Conservation (phyloP, 139 green algal genomes). For the Chlamydomonas eustigma region DNA sequence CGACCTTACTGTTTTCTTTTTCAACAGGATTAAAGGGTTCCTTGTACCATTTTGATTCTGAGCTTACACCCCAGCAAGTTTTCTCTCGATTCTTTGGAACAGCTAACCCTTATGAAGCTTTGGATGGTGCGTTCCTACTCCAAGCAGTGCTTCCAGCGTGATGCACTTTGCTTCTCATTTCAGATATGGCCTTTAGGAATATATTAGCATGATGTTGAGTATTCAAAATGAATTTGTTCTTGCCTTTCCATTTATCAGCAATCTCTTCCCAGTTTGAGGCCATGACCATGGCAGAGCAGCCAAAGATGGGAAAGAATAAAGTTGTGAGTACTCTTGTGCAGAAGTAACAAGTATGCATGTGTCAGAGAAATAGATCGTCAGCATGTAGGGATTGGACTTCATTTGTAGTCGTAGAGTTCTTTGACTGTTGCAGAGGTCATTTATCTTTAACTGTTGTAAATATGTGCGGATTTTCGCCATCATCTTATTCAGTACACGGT, state of each 20-base stretch:
- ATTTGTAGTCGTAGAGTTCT: too few species aligned
- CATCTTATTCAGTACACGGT: slow-evolving; percentile 46
- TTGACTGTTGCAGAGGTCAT: too few species aligned
- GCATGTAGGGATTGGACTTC: too few species aligned
- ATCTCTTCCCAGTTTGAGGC: slow-evolving; percentile 57
- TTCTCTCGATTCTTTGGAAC: slow-evolving; percentile 77
- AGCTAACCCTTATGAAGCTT: slow-evolving; percentile 70
- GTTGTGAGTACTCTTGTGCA: slow-evolving; percentile 26
- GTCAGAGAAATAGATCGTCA: background rate
- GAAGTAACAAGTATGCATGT: background rate
- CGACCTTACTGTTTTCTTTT: background rate
- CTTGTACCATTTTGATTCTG: slow-evolving; percentile 43
- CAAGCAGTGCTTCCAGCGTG: too few species aligned
- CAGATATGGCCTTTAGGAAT: too few species aligned
- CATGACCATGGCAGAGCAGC: slow-evolving; percentile 46
- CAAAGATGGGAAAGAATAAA: slow-evolving; percentile 50
- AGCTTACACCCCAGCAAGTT: slow-evolving; percentile 36
- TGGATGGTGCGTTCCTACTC: slow-evolving; percentile 45
- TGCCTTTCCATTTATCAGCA: slow-evolving; percentile 21
- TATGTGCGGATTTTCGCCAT: too few species aligned
- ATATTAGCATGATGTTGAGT: too few species aligned
- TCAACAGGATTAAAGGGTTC: slow-evolving; percentile 26
- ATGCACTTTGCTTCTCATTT: too few species aligned
- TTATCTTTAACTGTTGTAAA: too few species aligned
- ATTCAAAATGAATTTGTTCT: background rate